Percentiles rank a stretch among this genome's conserved stretches.
Evolutionary conservation across 352 stramenopile species (phyloP).

Genomic region (Globisporangium camurandrum): DNA sequence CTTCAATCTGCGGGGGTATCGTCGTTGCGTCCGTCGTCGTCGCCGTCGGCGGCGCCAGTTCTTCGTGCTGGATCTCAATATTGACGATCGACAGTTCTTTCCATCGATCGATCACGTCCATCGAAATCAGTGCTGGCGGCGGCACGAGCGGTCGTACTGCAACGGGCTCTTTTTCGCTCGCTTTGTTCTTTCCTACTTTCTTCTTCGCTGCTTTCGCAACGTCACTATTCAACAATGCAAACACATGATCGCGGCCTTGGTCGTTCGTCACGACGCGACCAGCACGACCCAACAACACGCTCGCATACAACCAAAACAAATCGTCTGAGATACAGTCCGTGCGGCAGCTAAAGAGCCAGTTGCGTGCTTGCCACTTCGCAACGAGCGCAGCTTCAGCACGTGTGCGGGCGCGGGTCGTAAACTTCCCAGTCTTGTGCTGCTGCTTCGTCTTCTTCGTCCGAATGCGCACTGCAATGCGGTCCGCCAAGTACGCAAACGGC

Average conservation of each 20-base stretch:
- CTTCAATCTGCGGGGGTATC: constrained; percentile 50
- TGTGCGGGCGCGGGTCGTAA: constrained; percentile 38
- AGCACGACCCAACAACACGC: constrained; percentile 54
- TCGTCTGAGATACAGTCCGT: constrained; percentile 89
- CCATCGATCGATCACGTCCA: constrained; percentile 71
- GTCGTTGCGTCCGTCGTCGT: not conserved
- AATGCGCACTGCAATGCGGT: constrained; percentile 54
- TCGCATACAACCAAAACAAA: constrained; percentile 97
- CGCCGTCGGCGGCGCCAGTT: constrained; percentile 12
- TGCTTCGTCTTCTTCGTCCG: constrained; percentile 40
- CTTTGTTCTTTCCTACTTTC: constrained; percentile 2
- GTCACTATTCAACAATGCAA: constrained; percentile 44
- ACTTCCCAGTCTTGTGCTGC: constrained; percentile 40
- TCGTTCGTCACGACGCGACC: no score
- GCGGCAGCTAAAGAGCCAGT: constrained; percentile 89
- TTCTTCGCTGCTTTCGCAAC: constrained; percentile 11
- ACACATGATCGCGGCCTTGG: constrained; percentile 95
- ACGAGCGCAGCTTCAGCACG: constrained; percentile 50
- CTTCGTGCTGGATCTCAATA: constrained; percentile 64
- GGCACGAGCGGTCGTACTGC: no score
- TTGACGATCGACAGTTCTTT: constrained; percentile 62
- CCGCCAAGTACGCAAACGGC: constrained; percentile 51
- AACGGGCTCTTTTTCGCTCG: no score
- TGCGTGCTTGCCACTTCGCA: constrained; percentile 53
- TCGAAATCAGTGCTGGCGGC: constrained; percentile 31